These are phyloP conservation scores for Trichoderma virens DNA, from an alignment of 495 filamentous ascomycete species.

Conservation along the genomic window DNA sequence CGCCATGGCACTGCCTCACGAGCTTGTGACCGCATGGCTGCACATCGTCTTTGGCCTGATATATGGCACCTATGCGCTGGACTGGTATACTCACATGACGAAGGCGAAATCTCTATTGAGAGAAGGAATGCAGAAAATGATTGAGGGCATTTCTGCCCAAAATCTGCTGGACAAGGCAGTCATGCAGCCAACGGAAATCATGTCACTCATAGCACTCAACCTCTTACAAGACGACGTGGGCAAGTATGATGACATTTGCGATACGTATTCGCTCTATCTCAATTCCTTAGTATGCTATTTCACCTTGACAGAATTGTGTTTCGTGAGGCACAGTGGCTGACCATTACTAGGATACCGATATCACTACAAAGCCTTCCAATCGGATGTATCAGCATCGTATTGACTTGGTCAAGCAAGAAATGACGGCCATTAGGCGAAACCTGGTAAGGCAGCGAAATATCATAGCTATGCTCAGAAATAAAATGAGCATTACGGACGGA, in stretches of 20 bases:
- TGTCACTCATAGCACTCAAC: conserved; percentile 26
- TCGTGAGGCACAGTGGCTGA: neutral
- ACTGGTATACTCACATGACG: neutral
- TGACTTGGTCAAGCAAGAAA: conserved; percentile 29
- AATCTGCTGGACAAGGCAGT: conserved; percentile 23
- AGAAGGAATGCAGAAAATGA: conserved; percentile 19
- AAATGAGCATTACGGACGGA: conserved; percentile 13
- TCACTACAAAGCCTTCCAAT: conserved; percentile 24
- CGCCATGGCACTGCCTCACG: neutral
- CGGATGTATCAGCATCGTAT: conserved; percentile 31
- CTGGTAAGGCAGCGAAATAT: conserved; percentile 22
- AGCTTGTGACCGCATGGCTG: neutral
- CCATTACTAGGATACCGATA: conserved; percentile 21
- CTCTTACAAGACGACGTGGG: conserved; percentile 25
- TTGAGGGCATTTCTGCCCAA: conserved; percentile 10
- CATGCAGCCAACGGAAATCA: conserved; percentile 28
- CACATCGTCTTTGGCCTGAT: neutral
- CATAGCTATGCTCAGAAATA: conserved; percentile 16
- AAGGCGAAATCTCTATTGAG: neutral
- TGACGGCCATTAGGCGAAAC: conserved; percentile 22
- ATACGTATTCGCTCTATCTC: conserved; percentile 28
- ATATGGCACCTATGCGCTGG: neutral
- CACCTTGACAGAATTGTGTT: neutral
- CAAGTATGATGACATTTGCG: conserved; percentile 22
- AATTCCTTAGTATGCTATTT: conserved; percentile 20